Conservation (phyloP, 768 basidiomycete species). For the Kwoniella dendrophila region DNA sequence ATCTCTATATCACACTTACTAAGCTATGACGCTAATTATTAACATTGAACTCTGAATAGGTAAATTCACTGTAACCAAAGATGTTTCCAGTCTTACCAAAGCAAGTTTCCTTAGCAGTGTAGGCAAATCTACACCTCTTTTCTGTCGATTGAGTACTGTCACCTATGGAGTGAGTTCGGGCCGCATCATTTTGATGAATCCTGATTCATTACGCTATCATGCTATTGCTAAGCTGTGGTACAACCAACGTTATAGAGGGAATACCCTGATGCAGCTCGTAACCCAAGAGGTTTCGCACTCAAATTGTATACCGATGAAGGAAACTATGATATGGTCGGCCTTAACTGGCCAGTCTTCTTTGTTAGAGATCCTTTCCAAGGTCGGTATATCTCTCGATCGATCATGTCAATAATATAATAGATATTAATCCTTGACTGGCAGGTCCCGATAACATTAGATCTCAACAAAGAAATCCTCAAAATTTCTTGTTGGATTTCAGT, state of each 20-base stretch:
- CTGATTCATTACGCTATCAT: not conserved
- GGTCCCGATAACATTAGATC: slow-evolving; percentile 48
- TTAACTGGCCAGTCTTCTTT: slow-evolving; percentile 43
- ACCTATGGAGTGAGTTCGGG: slow-evolving; percentile 40
- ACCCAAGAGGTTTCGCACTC: slow-evolving; percentile 38
- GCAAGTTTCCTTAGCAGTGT: slow-evolving; percentile 46
- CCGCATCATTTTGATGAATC: not conserved
- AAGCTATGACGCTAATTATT: no score
- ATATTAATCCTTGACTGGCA: not conserved
- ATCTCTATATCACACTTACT: not conserved
- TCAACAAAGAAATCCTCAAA: slow-evolving; percentile 52
- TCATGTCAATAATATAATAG: not conserved
- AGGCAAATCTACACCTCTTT: slow-evolving; percentile 44
- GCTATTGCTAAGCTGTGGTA: not conserved
- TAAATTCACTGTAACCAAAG: slow-evolving; percentile 48
- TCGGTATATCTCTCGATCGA: not conserved
- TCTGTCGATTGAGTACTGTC: slow-evolving; percentile 48
- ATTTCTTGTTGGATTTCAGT: slow-evolving; percentile 50
- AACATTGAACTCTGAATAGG: no score
- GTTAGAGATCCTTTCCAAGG: slow-evolving; percentile 43
- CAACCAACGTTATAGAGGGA: slow-evolving; percentile 29
- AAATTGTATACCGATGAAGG: slow-evolving; percentile 41
- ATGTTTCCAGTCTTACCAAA: slow-evolving; percentile 49
- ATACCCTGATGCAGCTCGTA: slow-evolving; percentile 38
- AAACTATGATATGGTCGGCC: slow-evolving; percentile 37